These are phyloP conservation scores for Ophiostoma piceae DNA, from an alignment of 2,329 filamentous ascomycete species.

Conservation along the genomic window DNA sequence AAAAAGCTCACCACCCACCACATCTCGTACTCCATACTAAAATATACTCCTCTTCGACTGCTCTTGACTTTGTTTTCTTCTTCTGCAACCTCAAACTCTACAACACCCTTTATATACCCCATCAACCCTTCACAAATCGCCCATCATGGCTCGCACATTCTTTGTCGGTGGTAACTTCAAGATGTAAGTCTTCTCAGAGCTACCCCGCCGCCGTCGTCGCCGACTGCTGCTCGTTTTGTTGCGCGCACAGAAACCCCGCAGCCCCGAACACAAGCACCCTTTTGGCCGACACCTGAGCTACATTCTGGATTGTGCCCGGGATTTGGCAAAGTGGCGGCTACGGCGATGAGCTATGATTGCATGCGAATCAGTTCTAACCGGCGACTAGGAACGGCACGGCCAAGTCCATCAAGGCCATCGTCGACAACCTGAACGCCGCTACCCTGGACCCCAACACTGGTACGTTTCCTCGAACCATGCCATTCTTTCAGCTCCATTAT, in stretches of 20 bases:
- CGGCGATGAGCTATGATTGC: not conserved
- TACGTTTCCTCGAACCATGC: constrained; percentile 40
- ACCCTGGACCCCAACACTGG: constrained; percentile 70
- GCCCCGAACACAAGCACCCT: constrained; percentile 29
- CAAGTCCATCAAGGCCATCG: constrained; percentile 84
- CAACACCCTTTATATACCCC: constrained; percentile 14
- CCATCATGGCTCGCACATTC: constrained; percentile 89
- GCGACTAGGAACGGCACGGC: constrained; percentile 79
- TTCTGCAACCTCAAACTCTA: not conserved
- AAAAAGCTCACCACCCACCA: constrained; percentile 23
- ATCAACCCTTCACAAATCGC: constrained; percentile 29
- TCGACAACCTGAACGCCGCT: constrained; percentile 81
- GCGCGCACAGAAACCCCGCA: constrained; percentile 29
- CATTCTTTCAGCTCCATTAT: not conserved
- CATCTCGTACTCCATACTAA: constrained; percentile 5
- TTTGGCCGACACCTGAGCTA: not conserved
- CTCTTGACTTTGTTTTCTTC: constrained; percentile 3
- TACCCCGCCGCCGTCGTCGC: constrained; percentile 19
- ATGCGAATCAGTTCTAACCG: not conserved
- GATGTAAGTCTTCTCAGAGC: constrained; percentile 61
- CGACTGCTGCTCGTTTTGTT: constrained; percentile 27
- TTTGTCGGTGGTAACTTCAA: constrained; percentile 99
- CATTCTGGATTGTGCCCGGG: not conserved
- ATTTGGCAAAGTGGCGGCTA: not conserved
- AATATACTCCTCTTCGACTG: not conserved